Evolutionary conservation across 139 green algal species (phyloP).

Genomic region (Chlamydomonas sphaeroides): DNA sequence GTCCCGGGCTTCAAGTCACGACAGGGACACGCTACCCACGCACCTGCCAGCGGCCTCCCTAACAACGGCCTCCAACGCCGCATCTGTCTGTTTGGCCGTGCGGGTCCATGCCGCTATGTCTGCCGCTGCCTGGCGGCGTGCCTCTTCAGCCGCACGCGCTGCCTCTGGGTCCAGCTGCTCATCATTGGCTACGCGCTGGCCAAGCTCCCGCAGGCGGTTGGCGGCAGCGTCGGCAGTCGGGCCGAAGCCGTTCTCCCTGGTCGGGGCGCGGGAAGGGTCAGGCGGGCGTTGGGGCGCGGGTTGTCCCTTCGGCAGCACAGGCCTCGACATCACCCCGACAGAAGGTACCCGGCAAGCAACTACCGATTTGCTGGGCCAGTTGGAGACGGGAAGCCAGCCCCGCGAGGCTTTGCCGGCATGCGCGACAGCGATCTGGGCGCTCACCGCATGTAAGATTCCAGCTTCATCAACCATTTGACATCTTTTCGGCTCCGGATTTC

Average conservation of each 20-base stretch:
- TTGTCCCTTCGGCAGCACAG: too few relatives aligned
- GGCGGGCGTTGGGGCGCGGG: too few relatives aligned
- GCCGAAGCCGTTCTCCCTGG: slow-evolving; percentile 1
- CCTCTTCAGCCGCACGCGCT: neutral
- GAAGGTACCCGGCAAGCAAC: too few relatives aligned
- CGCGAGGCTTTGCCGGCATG: too few relatives aligned
- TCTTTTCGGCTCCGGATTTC: neutral
- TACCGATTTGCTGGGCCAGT: too few relatives aligned
- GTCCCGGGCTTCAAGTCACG: too few relatives aligned
- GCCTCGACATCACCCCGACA: too few relatives aligned
- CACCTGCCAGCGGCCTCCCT: neutral
- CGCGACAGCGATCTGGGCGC: too few relatives aligned
- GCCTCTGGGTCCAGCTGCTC: slow-evolving; percentile 1
- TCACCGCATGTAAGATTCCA: slow-evolving; percentile 30
- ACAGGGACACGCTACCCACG: too few relatives aligned
- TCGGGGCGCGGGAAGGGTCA: neutral
- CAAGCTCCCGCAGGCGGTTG: slow-evolving; percentile 6
- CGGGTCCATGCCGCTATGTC: slow-evolving; percentile 14
- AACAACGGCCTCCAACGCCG: neutral
- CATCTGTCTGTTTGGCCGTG: slow-evolving; percentile 3
- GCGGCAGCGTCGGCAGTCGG: neutral
- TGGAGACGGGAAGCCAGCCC: too few relatives aligned
- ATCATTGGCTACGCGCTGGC: neutral
- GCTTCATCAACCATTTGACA: slow-evolving; percentile 4
- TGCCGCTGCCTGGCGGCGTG: neutral